A percentile compares a stretch with the other conserved stretches of the same genome.
Evolutionary conservation across 768 basidiomycete species (phyloP).

Genomic region (Leccinum olivaceopallidum): DNA sequence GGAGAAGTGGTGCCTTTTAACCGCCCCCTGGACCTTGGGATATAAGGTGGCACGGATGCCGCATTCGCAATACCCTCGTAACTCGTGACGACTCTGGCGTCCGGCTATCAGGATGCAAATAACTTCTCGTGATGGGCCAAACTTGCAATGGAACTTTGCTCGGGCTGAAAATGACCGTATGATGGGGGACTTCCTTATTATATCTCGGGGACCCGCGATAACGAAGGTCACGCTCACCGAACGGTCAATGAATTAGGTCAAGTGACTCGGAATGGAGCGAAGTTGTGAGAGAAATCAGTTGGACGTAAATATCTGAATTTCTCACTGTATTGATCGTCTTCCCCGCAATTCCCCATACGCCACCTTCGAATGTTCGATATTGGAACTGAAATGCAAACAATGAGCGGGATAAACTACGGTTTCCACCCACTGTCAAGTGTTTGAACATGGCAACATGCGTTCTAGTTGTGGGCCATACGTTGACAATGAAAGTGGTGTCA

Average conservation of each 20-base stretch:
- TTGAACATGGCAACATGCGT: neutral
- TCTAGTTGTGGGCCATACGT: neutral
- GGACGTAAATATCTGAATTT: neutral
- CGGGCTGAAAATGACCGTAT: neutral
- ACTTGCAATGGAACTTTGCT: neutral
- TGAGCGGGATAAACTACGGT: neutral
- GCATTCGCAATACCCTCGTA: neutral
- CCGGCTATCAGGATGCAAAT: neutral
- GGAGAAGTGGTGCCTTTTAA: neutral
- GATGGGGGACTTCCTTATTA: neutral
- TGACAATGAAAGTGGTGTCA: neutral
- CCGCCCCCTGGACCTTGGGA: neutral
- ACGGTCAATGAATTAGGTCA: neutral
- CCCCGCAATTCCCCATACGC: neutral
- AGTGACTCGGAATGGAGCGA: neutral
- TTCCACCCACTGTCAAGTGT: neutral
- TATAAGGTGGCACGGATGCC: neutral
- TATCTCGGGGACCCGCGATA: neutral
- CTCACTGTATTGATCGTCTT: neutral
- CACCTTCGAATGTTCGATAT: neutral
- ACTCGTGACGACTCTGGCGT: slow-evolving; percentile 1
- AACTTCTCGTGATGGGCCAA: neutral
- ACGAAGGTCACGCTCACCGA: neutral
- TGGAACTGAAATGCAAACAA: neutral
- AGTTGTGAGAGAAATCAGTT: neutral